Evolutionary conservation across 176 grass and related monocot genomes (phyloP), one percentile per base, ranked within the genome.

Genomic region (Musa troglodytarum): DNA sequence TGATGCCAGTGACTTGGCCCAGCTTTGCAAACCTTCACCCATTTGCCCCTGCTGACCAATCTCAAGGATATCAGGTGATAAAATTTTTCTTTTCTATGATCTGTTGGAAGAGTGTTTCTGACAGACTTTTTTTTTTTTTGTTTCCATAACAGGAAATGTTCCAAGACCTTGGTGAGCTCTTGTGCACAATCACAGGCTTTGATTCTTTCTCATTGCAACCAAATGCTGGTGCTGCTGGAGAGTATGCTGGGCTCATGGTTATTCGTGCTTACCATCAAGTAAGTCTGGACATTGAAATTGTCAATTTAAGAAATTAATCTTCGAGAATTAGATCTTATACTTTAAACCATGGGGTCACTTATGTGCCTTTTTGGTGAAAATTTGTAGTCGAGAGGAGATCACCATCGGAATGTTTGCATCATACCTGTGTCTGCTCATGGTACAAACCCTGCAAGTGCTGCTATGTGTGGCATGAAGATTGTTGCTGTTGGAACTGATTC

Each of bases 151-250:
- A 99, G 90, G 91, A 99, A 94, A 99, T 99, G 95, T 99, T 99
- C 26, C 69, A 92, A 15, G 87, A 99, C 83, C 85, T 99, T 70
- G 95, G 95, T 0, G 63, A 94, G 26, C 84, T 99, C 58, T 56
- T 99, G 67, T 92, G 89, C 81, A 87, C 65, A 63, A 94, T 99
- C 77, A 99, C 95, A 5, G 95, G 90, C 52, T 99, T 99, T 69
- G 95, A 99, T 83, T 99, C 95, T 62, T 99, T 99, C 91, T 99
- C 95, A 56, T 82, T 99, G 90, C 96, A 99, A 95, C 96, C 96
- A 72, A 99, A 99, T 89, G 91, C 96, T 83, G 96, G 96, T 80
- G 96, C 96, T 79, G 71, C 96, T 50, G 96, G 96, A 70, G 96
- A 99, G 80, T 99, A 99, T 84, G 96, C 96, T 15, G 96, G 96